Conservation (phyloP, 2,329 filamentous ascomycete species). For the Didymella segeticola region DNA sequence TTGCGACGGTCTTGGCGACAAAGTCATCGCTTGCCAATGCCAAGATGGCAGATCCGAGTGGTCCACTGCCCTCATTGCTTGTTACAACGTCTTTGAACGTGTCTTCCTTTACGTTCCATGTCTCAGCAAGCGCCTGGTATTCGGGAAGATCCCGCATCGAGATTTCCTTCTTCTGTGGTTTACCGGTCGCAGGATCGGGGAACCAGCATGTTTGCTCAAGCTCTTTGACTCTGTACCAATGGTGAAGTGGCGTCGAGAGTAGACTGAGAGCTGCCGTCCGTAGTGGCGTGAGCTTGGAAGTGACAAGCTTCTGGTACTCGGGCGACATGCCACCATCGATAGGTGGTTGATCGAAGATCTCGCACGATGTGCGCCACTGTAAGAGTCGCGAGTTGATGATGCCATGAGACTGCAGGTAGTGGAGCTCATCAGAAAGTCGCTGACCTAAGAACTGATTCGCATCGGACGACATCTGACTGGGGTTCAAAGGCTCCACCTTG, state of each 20-base stretch:
- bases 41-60: slow-evolving; percentile 59
- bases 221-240: slow-evolving; percentile 81
- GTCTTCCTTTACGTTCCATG: slow-evolving; percentile 76
- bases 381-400: slow-evolving; percentile 80
- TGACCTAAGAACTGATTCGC: slow-evolving; percentile 91
- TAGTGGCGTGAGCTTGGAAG: slow-evolving; percentile 73
- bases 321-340: slow-evolving; percentile 81
- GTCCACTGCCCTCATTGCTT: slow-evolving; percentile 32
- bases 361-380: slow-evolving; percentile 80
- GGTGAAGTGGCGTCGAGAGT: slow-evolving; percentile 78
- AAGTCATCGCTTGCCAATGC: slow-evolving; percentile 75
- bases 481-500: slow-evolving; percentile 75
- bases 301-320: slow-evolving; percentile 82
- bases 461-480: slow-evolving; percentile 77
- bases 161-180: slow-evolving; percentile 64
- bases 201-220: slow-evolving; percentile 87
- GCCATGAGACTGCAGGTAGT: slow-evolving; percentile 86
- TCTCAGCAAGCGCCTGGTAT: slow-evolving; percentile 60
- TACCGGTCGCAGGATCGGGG: slow-evolving; percentile 31
- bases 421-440: slow-evolving; percentile 85
- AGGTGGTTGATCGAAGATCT: slow-evolving; percentile 81
- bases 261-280: slow-evolving; percentile 79
- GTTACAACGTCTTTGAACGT: slow-evolving; percentile 55
- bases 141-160: slow-evolving; percentile 63
- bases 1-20: slow-evolving; percentile 70